These are phyloP conservation scores for Aspergillus hiratsukae DNA, from an alignment of 2,329 filamentous ascomycete species.

Conservation along the genomic window DNA sequence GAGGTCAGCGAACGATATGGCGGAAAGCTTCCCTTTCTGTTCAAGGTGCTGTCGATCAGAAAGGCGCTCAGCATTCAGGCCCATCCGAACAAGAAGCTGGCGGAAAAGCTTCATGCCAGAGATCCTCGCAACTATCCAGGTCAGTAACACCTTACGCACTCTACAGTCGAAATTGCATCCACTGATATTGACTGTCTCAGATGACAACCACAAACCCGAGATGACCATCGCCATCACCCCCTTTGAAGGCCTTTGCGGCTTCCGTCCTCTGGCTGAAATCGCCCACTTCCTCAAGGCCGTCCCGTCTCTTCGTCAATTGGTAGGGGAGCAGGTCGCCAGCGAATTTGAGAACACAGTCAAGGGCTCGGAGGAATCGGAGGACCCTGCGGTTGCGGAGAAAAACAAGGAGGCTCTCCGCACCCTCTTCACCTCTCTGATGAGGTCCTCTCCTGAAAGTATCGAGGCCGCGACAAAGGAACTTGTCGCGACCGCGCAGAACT, in stretches of 20 bases:
- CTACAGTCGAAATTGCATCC: background rate
- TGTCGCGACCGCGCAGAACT: conserved; percentile 63
- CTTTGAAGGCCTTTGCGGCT: conserved; percentile 94
- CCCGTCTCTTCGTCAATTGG: conserved; percentile 59
- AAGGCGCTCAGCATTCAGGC: conserved; percentile 97
- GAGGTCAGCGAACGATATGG: conserved; percentile 71
- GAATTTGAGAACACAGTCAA: conserved; percentile 55
- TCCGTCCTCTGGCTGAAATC: conserved; percentile 83
- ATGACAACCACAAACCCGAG: conserved; percentile 99
- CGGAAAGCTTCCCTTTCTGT: conserved; percentile 84
- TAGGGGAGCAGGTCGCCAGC: conserved; percentile 52
- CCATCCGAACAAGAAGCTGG: conserved; percentile 91
- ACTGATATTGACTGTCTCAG: conserved; percentile 32
- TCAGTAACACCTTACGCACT: conserved; percentile 20
- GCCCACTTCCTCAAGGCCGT: conserved; percentile 72
- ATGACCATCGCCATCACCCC: conserved; percentile 98
- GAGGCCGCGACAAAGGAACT: conserved; percentile 63
- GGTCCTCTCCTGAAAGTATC: conserved; percentile 63
- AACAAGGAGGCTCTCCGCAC: conserved; percentile 77
- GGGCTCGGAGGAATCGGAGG: conserved; percentile 51
- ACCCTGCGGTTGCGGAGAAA: conserved; percentile 42
- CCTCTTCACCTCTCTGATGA: conserved; percentile 77
- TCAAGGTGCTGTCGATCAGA: conserved; percentile 94
- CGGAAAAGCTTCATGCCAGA: conserved; percentile 76
- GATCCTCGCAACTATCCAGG: conserved; percentile 90